phyloP scores from a whole-genome alignment of 345 rosid species.

The Pistacia vera region DNA sequence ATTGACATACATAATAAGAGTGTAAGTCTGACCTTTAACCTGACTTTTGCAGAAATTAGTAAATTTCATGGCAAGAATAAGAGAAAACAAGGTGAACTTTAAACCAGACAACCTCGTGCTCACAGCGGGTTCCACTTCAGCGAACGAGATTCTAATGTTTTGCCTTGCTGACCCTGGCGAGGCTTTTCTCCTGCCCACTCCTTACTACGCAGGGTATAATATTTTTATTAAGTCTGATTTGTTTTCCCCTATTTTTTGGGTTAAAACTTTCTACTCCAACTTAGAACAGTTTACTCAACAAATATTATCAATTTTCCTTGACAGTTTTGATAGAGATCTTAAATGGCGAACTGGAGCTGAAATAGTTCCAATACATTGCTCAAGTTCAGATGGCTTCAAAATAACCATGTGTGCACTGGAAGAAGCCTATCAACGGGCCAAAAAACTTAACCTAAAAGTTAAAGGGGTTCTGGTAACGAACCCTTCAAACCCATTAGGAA shows the following conservation, averaged over 20 bases:
- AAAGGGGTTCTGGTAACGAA: slow-evolving; percentile 79
- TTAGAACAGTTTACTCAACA: background rate
- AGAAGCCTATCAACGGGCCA: slow-evolving; percentile 62
- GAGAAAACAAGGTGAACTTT: slow-evolving; percentile 73
- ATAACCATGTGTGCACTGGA: slow-evolving; percentile 62
- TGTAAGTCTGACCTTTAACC: background rate
- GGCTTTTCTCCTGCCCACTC: slow-evolving; percentile 89
- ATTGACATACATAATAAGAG: too few species aligned
- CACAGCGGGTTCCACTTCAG: slow-evolving; percentile 91
- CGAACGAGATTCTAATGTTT: slow-evolving; percentile 88
- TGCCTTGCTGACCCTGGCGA: slow-evolving; percentile 87
- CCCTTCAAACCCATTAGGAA: slow-evolving; percentile 92
- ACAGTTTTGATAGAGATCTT: slow-evolving; percentile 83
- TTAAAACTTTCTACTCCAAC: background rate
- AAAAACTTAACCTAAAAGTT: slow-evolving; percentile 49
- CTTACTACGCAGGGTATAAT: slow-evolving; percentile 85
- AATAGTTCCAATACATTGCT: slow-evolving; percentile 61
- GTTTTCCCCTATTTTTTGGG: background rate
- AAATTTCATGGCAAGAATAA: slow-evolving; percentile 59
- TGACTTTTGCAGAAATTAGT: slow-evolving; percentile 51
- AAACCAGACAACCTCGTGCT: slow-evolving; percentile 68
- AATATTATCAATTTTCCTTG: background rate
- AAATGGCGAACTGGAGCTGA: slow-evolving; percentile 75
- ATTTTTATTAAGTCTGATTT: too few species aligned
- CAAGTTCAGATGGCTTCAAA: slow-evolving; percentile 57